Percentiles rank a stretch among this genome's conserved stretches.
These are phyloP conservation scores for Agaricus blazei DNA, from an alignment of 768 basidiomycete species.

Conservation along the genomic window DNA sequence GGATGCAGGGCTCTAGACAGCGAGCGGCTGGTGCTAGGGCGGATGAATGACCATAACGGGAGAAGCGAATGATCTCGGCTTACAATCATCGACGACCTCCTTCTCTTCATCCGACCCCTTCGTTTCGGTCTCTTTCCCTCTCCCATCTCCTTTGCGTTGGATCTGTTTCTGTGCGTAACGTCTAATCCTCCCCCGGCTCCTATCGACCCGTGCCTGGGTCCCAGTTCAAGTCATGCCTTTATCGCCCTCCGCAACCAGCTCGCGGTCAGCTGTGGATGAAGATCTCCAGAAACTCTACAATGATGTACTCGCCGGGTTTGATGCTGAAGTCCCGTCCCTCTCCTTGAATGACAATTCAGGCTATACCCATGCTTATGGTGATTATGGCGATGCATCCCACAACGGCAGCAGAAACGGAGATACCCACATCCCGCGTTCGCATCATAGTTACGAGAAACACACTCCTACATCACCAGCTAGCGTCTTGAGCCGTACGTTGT, in stretches of 20 bases:
- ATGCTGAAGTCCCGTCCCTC: constrained; percentile 32
- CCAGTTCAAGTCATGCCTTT: constrained; percentile 6
- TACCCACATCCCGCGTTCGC: constrained; percentile 9
- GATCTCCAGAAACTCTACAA: constrained; percentile 73
- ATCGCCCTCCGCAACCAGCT: constrained; percentile 5
- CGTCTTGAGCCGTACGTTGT: constrained; percentile 3
- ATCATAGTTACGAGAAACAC: constrained; percentile 12
- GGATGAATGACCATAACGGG: too few relatives aligned
- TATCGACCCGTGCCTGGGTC: not conserved
- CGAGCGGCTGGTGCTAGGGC: too few relatives aligned
- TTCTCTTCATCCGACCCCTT: not conserved
- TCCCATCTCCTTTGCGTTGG: not conserved
- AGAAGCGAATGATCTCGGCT: not conserved
- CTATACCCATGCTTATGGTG: constrained; percentile 33
- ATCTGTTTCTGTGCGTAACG: too few relatives aligned
- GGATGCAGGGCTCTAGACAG: too few relatives aligned
- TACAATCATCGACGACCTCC: not conserved
- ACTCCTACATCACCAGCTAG: constrained; percentile 10
- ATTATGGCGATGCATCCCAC: constrained; percentile 23
- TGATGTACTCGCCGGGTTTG: constrained; percentile 67
- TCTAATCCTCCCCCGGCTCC: not conserved
- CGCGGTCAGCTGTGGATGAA: constrained; percentile 50
- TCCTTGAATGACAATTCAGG: constrained; percentile 24
- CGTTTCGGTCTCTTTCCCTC: too few relatives aligned
- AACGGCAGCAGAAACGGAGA: constrained; percentile 12